Base-by-base conservation (phyloP, 179 eudicot genomes). In the Spinacia oleracea region DNA sequence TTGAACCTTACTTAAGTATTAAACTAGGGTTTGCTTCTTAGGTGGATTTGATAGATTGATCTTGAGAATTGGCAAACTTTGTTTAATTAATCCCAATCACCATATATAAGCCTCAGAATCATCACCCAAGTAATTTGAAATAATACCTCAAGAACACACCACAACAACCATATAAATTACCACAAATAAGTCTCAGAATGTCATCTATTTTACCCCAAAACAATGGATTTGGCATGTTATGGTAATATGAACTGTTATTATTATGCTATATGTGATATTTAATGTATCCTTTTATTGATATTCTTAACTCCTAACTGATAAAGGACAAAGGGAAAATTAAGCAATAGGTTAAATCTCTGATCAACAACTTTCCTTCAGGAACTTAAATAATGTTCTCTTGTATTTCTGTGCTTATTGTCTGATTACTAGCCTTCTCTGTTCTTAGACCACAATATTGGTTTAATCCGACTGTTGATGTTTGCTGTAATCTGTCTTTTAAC, bases 331-430 rank as follows among this genome's bases (percentile, higher is more conserved):
- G 77, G 34, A 21, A 32, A 42, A 72, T 43, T 40, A 32, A 16
- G 60, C 38, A 74, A 20, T 72, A 50, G 56, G 62, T 78, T 65
- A 72, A 29, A 78, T 72, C 71, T 35, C 72, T 53, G 16, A 60
- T 5, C 51, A 25, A 71, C n/a, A 45, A 51, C 80, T 70, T 62
- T 34, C 25, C 59, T 46, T 75, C 69, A 59, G 16, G 63, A 55
- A 66, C 48, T 79, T 62, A 62, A 72, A 72, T 72, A 35, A 35
- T 53, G 45, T 32, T 65, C 14, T 56, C 48, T 53, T 34, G 23
- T n/a, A 38, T 35, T 51, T 69, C 14, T 20, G 43, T 18, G 25
- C n/a, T 55, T 45, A 12, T 53, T 56, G 58, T 43, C 76, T 71
- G 67, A 45, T 74, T 59, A 74, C 72, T 42, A 9, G 42, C 25